Conservation (phyloP, 2,329 filamentous ascomycete species). For the Periconia digitata region DNA sequence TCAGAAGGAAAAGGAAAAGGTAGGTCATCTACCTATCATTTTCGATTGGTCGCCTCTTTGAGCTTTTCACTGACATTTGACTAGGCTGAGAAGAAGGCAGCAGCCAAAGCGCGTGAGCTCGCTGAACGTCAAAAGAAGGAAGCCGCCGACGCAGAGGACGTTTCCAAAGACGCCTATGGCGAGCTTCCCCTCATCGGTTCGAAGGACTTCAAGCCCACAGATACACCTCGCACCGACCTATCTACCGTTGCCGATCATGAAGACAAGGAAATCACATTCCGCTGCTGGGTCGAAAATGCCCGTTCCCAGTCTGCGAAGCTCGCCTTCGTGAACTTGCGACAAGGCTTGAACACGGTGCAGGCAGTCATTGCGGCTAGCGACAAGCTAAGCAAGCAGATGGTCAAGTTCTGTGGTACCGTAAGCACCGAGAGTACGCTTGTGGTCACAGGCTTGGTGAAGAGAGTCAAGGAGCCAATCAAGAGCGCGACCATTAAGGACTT, state of each 20-base stretch:
- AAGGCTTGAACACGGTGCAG: slow-evolving; percentile 76
- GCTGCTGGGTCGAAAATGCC: slow-evolving; percentile 83
- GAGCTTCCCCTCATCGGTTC: slow-evolving; percentile 62
- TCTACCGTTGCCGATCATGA: slow-evolving; percentile 41
- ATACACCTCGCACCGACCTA: slow-evolving; percentile 60
- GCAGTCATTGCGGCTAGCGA: slow-evolving; percentile 69
- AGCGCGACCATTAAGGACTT: slow-evolving; percentile 77
- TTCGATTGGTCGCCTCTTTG: not conserved
- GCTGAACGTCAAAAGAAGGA: slow-evolving; percentile 55
- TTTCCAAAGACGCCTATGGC: slow-evolving; percentile 79
- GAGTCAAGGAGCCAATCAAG: slow-evolving; percentile 84
- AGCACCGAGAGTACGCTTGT: slow-evolving; percentile 80
- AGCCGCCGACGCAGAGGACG: slow-evolving; percentile 65
- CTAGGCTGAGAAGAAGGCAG: slow-evolving; percentile 45
- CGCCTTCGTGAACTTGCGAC: slow-evolving; percentile 83
- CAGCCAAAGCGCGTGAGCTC: slow-evolving; percentile 54
- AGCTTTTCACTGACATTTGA: slow-evolving; percentile 10
- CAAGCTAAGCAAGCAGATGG: slow-evolving; percentile 79
- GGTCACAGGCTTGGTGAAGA: slow-evolving; percentile 78
- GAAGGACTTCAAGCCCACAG: slow-evolving; percentile 53
- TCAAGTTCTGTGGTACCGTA: slow-evolving; percentile 81
- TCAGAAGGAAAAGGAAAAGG: slow-evolving; percentile 47
- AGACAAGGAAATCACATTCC: slow-evolving; percentile 64
- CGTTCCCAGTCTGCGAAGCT: slow-evolving; percentile 89
- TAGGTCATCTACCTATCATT: slow-evolving; percentile 1